Percentiles rank a stretch among this genome's conserved stretches.
These are phyloP conservation scores for Teratosphaeriaceae sp. DNA, from an alignment of 2,329 filamentous ascomycete genomes.

Conservation along the genomic window DNA sequence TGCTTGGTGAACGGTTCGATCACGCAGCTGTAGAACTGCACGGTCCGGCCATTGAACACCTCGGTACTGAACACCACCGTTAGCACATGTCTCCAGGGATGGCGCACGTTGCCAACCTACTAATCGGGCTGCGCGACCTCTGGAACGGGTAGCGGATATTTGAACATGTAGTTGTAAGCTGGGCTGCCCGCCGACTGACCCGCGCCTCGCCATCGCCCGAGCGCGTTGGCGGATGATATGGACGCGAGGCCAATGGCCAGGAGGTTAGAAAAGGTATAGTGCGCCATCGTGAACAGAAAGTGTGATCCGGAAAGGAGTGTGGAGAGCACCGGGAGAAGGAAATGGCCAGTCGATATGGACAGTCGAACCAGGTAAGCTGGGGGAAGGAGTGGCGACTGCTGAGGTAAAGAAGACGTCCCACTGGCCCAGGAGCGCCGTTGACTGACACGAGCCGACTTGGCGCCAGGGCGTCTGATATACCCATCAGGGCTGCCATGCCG, in stretches of 20 bases:
- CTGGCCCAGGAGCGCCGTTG: background rate
- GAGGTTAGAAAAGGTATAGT: slow-evolving; percentile 1
- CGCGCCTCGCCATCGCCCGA: slow-evolving; percentile 7
- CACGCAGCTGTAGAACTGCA: slow-evolving; percentile 44
- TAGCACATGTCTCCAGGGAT: background rate
- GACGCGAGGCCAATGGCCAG: slow-evolving; percentile 8
- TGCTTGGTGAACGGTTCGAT: slow-evolving; percentile 36
- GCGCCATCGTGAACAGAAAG: slow-evolving; percentile 4
- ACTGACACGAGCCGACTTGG: background rate
- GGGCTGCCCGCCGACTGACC: slow-evolving; percentile 15
- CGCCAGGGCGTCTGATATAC: background rate
- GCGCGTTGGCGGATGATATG: background rate
- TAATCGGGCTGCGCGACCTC: slow-evolving; percentile 10
- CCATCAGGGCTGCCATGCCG: too few relatives aligned
- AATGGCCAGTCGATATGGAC: background rate
- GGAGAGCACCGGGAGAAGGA: background rate
- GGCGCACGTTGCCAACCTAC: slow-evolving; percentile 3
- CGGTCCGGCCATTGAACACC: slow-evolving; percentile 26
- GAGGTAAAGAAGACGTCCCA: background rate
- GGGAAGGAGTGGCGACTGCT: background rate
- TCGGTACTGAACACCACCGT: background rate
- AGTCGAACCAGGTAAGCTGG: background rate
- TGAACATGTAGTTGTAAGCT: slow-evolving; percentile 17
- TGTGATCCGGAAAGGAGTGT: background rate
- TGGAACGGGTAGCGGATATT: slow-evolving; percentile 14